Base-by-base conservation (phyloP, 768 basidiomycete genomes). In the Suillus variegatus region DNA sequence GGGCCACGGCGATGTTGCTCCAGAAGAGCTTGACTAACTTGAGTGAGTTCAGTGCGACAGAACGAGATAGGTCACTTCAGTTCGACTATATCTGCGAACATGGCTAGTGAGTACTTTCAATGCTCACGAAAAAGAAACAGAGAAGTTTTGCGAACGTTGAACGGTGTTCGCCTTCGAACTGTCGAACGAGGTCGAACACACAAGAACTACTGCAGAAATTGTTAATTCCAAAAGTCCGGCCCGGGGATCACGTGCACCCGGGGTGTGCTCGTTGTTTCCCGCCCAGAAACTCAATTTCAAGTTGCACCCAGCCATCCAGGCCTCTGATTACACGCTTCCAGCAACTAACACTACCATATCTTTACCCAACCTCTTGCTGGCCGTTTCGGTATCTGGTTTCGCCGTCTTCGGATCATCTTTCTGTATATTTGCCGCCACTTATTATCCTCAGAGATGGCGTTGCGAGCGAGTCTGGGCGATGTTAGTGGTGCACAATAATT, bases 1-100 rank as follows among this genome's bases (percentile, higher is more conserved):
- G 70, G 9, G 75, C 75, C 75, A 76, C 76, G 68, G 74, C 69
- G 73, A 69, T 44, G 68, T 74, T 73, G 14, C 71, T 68, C 63
- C 69, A 75, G 22, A 74, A 60, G 52, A 60, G 61, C 61, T 55
- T 60, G 6, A 32, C 38, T 20, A n/a, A 40, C 57, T 63, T 43
- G 54, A 60, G 56, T 40, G 62, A 63, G 18, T 36, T 61, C 54
- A 60, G n/a, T 32, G 28, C 56, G 57, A 43, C 22, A 20, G 51
- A 28, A 52, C 36, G n/a, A 40, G 18, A 38, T n/a, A 22, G 32
- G 55, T 41, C 62, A 22, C 35, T 18, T 58, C 20, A 20, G 7
- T 64, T 38, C 20, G 35, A 44, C 38, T 64, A 61, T 35, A 16
- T 49, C 41, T 18, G 32, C 25, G 35, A 47, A 55, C 20, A 18